Evolutionary conservation across 306 rosid species (phyloP).

Genomic region (Acmispon strigosus): DNA sequence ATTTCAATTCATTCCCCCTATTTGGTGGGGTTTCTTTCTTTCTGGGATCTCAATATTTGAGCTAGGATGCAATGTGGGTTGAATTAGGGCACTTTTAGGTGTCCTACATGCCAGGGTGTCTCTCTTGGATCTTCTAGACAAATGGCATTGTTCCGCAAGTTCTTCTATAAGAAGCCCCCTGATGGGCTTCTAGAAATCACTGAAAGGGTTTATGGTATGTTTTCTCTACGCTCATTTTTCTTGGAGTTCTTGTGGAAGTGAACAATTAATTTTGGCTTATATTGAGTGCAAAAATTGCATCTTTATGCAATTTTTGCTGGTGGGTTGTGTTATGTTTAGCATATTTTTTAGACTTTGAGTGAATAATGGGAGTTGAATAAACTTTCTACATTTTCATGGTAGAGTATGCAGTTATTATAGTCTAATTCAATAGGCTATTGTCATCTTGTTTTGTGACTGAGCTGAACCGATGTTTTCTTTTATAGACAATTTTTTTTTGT

Average conservation of each 20-base stretch:
- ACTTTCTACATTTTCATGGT: not conserved
- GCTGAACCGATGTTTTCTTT: conserved; percentile 12
- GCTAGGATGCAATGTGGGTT: conserved; percentile 38
- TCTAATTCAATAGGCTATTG: conserved; percentile 8
- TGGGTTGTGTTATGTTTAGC: conserved; percentile 15
- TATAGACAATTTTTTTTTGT: not conserved
- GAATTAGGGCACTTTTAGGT: conserved; percentile 29
- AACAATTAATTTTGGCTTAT: conserved; percentile 13
- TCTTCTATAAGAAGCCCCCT: conserved; percentile 94
- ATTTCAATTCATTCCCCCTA: conserved; percentile 12
- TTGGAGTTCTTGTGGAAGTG: not conserved
- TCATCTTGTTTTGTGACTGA: conserved; percentile 11
- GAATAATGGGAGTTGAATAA: not conserved
- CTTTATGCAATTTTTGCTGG: not conserved
- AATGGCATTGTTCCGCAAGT: conserved; percentile 92
- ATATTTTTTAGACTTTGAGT: conserved; percentile 4
- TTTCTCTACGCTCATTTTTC: conserved; percentile 20
- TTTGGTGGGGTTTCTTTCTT: conserved; percentile 37
- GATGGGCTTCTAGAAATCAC: conserved; percentile 94
- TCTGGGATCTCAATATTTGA: conserved; percentile 25
- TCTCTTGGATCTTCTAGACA: conserved; percentile 44
- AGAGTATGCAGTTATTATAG: not conserved
- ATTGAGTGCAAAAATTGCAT: conserved; percentile 1
- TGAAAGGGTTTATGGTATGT: conserved; percentile 92
- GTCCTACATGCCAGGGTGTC: conserved; percentile 14